Percentiles rank a stretch among this genome's conserved stretches.
Evolutionary conservation across 2,329 filamentous ascomycete species (phyloP).

Genomic region (Dactylellina cionopaga): DNA sequence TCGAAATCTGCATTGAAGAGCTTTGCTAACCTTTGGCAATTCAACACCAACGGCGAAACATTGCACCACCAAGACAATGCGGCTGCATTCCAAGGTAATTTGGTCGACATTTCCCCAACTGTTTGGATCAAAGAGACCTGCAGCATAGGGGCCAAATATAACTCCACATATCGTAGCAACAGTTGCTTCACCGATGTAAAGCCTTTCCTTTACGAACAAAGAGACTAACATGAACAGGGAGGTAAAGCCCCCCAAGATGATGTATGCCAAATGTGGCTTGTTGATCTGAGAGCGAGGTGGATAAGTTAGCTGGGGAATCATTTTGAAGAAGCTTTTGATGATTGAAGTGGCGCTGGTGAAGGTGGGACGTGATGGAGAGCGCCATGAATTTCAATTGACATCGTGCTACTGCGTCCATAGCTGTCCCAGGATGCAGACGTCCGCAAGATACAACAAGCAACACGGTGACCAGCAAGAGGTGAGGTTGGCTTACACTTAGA

Average conservation of each 20-base stretch:
- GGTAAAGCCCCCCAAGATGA: constrained; percentile 97
- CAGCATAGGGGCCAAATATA: constrained; percentile 86
- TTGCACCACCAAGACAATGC: constrained; percentile 88
- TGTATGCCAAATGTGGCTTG: constrained; percentile 95
- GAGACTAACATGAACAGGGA: constrained; percentile 98
- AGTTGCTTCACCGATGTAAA: constrained; percentile 98
- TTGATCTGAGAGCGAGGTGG: constrained; percentile 69
- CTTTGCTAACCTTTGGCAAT: constrained; percentile 71
- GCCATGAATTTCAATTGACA: background rate
- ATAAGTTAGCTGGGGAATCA: constrained; percentile 22
- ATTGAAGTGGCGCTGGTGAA: background rate
- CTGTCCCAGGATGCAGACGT: background rate
- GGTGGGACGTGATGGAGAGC: background rate
- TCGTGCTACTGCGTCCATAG: background rate
- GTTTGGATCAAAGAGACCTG: constrained; percentile 78
- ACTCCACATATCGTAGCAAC: constrained; percentile 88
- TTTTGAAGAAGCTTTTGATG: background rate
- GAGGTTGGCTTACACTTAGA: constrained; percentile 57
- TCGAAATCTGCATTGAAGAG: background rate
- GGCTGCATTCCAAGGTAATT: constrained; percentile 87
- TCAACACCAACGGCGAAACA: constrained; percentile 93
- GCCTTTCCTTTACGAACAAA: constrained; percentile 94
- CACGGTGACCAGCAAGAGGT: background rate
- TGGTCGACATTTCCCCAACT: constrained; percentile 86
- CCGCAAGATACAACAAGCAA: constrained; percentile 1